Base-by-base conservation (phyloP, 192 early-diverging fungal species). In the Coemansia sp. region DNA sequence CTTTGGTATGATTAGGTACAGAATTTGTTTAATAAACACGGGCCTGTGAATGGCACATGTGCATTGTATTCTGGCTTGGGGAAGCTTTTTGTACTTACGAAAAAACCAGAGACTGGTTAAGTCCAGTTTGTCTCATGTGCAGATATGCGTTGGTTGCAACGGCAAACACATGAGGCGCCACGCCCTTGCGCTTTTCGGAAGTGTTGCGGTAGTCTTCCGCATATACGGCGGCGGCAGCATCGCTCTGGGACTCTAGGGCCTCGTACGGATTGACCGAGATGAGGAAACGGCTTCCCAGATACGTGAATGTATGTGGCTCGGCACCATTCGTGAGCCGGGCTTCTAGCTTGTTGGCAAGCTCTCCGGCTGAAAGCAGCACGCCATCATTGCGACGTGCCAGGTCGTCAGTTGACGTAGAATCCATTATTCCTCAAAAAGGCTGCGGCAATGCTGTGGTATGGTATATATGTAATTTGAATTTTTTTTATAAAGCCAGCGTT, bases 41-140 rank as follows among this genome's bases (percentile, higher is more conserved):
- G 22, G 22, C 22, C 22, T 28, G 22, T 28, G 22, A 28, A 28
- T 28, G 22, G 22, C 22, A 28, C 22, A 28, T 28, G 22, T 28
- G 22, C 22, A 28, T 28, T 28, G 22, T 1, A 28, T 28, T 28
- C 22, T 28, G 22, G 22, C 22, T 1, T 28, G 22, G 22, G 1
- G 22, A 28, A 28, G 22, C 22, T 28, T 28, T 48, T 12, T 15
- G 45, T 20, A 85, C 87, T 65, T 90, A 96, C 96, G 88, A 88
- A 64, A 96, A 88, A 8, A 98, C 78, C 53, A 99, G 87, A 11
- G 90, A 89, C 78, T 99, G 97, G 68, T 97, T 94, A 65, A 93
- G 87, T 4, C 90, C 89, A n/a, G 89, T 91, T 61, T 94, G 86
- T 35, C 90, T 80, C 90, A 97, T 91, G 70, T 96, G 95, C 62